These are phyloP conservation scores for Melampsora occidentalis DNA, from an alignment of 1,284 basidiomycete species.

Conservation along the genomic window DNA sequence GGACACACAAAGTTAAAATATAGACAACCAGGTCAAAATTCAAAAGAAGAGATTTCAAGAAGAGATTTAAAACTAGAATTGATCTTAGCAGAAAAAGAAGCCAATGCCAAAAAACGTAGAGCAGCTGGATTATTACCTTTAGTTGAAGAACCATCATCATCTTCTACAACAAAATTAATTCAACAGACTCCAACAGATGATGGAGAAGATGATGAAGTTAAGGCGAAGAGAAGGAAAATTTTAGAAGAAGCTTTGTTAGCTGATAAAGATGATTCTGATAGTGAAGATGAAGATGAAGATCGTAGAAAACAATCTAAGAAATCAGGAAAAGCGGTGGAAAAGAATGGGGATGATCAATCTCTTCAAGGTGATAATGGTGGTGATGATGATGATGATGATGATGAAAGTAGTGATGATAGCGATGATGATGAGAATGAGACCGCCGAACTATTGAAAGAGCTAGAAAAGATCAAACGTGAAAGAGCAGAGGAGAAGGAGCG, in stretches of 20 bases:
- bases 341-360: constrained; percentile 54
- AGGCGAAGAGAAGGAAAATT: constrained; percentile 53
- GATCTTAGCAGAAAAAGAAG: constrained; percentile 73
- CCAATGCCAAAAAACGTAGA: constrained; percentile 81
- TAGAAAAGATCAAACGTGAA: constrained; percentile 92
- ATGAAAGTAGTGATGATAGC: constrained; percentile 44
- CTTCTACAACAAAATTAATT: constrained; percentile 11
- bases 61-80: constrained; percentile 78
- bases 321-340: constrained; percentile 48
- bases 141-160: constrained; percentile 26
- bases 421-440: constrained; percentile 68
- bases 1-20: constrained; percentile 94
- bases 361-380: constrained; percentile 44
- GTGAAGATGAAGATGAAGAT: constrained; percentile 57
- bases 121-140: constrained; percentile 65
- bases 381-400: constrained; percentile 33
- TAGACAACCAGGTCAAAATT: constrained; percentile 57
- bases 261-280: constrained; percentile 78
- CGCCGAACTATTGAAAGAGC: constrained; percentile 81
- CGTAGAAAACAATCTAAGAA: constrained; percentile 9
- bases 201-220: constrained; percentile 44
- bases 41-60: constrained; percentile 64
- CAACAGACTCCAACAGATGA: constrained; percentile 16
- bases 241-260: constrained; percentile 76
- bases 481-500: constrained; percentile 85